Evolutionary conservation across 306 rosid species (phyloP), one percentile per base, ranked within the genome.

Genomic region (Vigna reflexopilosa): DNA sequence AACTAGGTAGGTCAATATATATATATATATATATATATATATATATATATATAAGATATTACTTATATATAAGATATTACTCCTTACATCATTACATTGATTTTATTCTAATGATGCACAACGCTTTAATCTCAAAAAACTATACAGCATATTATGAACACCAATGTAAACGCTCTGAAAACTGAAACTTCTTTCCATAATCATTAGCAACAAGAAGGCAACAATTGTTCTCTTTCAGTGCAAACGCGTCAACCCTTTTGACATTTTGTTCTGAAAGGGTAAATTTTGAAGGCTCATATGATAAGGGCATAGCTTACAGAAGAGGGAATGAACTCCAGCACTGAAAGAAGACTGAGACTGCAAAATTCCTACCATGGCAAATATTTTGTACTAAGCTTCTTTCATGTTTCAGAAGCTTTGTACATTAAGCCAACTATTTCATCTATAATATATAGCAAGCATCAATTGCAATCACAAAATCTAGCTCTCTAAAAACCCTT

Each of bases 311-410:
- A 19, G 19, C 19, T 19, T 19, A 19, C 19, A 19, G 19, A 19
- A 19, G 19, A 19, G 19, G 19, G 19, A 19, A 19, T 19, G 19
- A 19, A 19, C 20, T 19, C 87, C 88, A 77, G 22, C 61, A 67
- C 80, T 76, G 88, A 85, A 81, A 52, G 83, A 81, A 52, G 83
- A 55, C 1, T 85, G 90, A 75, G 78, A 69, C 72, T 82, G 84
- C 91, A 81, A 38, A 77, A 77, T 59, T 71, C 81, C 85, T 24
- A 69, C 82, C 85, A 85, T 75, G 3, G 54, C 15, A 47, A 48
- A 42, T 71, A 66, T 66, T 68, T 66, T 58, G 72, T 17, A 34
- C 40, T 72, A 72, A 66, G 67, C 50, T 66, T 67, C 28, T 17
- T 78, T 50, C 76, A 79, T 77, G 73, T 68, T 76, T 48, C 38